These are phyloP conservation scores for Farysia itapuensis DNA, from an alignment of 1,284 basidiomycete species.

Conservation along the genomic window DNA sequence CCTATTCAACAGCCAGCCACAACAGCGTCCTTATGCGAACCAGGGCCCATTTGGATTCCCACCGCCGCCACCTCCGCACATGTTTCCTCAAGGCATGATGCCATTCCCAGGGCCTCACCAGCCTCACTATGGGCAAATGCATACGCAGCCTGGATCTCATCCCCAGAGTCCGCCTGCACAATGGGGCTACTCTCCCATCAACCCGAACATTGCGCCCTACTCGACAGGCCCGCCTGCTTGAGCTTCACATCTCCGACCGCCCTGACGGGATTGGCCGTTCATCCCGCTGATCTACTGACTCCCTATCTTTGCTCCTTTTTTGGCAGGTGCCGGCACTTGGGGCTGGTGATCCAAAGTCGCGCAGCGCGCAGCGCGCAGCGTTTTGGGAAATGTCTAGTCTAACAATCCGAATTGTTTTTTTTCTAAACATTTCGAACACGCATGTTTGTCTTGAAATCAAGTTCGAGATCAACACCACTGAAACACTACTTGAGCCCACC, in stretches of 20 bases:
- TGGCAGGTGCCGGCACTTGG: conserved; percentile 34
- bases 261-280: too few species aligned
- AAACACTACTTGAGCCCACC: too few species aligned
- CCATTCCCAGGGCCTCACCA: conserved; percentile 4
- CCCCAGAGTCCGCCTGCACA: conserved; percentile 6
- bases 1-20: conserved; percentile 8
- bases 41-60: conserved; percentile 23
- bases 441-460: too few species aligned
- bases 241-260: too few species aligned
- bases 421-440: too few species aligned
- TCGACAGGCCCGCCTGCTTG: conserved; percentile 16
- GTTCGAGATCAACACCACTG: too few species aligned
- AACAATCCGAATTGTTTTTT: too few species aligned
- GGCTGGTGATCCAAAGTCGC: too few species aligned
- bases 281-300: too few species aligned
- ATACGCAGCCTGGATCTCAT: not conserved
- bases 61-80: conserved; percentile 22
- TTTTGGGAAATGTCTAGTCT: too few species aligned
- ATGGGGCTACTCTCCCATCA: conserved; percentile 17
- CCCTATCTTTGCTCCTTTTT: not conserved
- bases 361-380: too few species aligned
- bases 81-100: conserved; percentile 19
- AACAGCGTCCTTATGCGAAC: conserved; percentile 8
- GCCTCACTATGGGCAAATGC: not conserved
- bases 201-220: conserved; percentile 21